Percentiles rank a stretch among this genome's conserved stretches.
phyloP scores from a whole-genome alignment of 306 rosid genomes.

The Ceratonia siliqua region DNA sequence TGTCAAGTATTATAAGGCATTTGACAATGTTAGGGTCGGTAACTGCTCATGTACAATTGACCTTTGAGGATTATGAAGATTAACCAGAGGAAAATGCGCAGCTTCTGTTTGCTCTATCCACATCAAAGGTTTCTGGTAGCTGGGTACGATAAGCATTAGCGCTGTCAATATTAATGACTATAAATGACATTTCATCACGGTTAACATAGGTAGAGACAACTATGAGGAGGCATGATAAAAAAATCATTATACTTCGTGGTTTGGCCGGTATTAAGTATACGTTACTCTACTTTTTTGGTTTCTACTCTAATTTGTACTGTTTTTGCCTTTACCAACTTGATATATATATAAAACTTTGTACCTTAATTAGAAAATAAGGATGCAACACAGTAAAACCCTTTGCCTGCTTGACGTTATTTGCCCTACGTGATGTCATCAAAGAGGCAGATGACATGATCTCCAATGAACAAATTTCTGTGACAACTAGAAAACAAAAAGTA shows the following conservation, averaged over 20 bases:
- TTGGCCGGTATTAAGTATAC: neutral
- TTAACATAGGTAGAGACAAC: neutral
- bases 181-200: neutral
- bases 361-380: neutral
- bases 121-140: neutral
- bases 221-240: neutral
- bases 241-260: no score
- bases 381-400: no score
- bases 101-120: slow-evolving; percentile 19
- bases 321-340: neutral
- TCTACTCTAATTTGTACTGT: neutral
- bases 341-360: neutral
- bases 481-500: neutral
- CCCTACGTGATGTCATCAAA: neutral
- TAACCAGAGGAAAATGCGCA: neutral
- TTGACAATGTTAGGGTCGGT: neutral
- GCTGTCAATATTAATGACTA: neutral
- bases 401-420: neutral
- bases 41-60: slow-evolving; percentile 5
- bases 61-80: neutral
- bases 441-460: neutral
- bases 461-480: neutral
- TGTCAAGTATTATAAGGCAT: neutral
- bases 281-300: neutral
- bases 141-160: neutral